Evolutionary conservation across 129 eudicot species (phyloP).

Genomic region (Lonicera japonica): DNA sequence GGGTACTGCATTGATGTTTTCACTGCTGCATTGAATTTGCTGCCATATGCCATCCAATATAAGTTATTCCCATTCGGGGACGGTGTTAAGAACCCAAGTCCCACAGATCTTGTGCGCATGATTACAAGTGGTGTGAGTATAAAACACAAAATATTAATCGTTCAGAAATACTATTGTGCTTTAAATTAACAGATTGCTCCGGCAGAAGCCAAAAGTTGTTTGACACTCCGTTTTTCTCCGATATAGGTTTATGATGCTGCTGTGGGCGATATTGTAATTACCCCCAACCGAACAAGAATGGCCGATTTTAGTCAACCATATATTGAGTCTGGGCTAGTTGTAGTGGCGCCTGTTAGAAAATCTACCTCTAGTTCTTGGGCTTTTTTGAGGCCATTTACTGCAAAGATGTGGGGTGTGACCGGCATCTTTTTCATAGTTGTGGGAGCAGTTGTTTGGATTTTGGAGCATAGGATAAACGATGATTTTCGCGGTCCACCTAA

Average conservation of each 20-base stretch:
- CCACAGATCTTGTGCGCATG: slow-evolving; percentile 56
- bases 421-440: slow-evolving; percentile 43
- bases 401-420: slow-evolving; percentile 52
- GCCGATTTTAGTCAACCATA: slow-evolving; percentile 68
- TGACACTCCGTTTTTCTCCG: neutral
- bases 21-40: slow-evolving; percentile 52
- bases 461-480: slow-evolving; percentile 72
- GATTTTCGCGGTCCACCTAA: slow-evolving; percentile 75
- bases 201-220: no score
- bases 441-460: slow-evolving; percentile 58
- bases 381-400: slow-evolving; percentile 51
- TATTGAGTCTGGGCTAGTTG: slow-evolving; percentile 64
- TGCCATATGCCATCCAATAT: slow-evolving; percentile 80
- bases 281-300: slow-evolving; percentile 46
- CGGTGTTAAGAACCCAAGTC: slow-evolving; percentile 51
- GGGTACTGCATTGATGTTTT: slow-evolving; percentile 92
- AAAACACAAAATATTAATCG: no score
- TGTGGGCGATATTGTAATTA: slow-evolving; percentile 53
- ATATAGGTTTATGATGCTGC: slow-evolving; percentile 59
- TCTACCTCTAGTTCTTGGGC: slow-evolving; percentile 46
- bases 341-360: slow-evolving; percentile 50
- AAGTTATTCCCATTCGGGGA: slow-evolving; percentile 54
- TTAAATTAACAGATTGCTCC: no score
- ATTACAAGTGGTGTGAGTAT: slow-evolving; percentile 62
- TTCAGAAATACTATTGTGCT: no score